Base-by-base conservation (phyloP, 805 yeast genomes). In the Wickerhamomyces queroliae region DNA sequence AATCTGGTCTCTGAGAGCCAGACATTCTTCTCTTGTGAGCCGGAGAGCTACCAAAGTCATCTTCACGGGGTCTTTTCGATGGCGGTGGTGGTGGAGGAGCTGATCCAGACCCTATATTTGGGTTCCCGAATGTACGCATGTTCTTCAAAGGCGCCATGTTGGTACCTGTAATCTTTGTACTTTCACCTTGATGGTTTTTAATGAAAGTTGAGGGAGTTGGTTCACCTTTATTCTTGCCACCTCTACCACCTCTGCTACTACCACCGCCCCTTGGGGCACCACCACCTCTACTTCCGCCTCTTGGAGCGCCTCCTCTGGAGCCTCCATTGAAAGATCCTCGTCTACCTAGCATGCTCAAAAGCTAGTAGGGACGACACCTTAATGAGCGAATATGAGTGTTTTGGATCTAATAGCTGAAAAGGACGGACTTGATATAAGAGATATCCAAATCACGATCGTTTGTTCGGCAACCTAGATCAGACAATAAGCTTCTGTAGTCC, bases 131-230 rank as follows among this genome's bases (percentile, higher is more conserved):
- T 8, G 10, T 11, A 15, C 35, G 26, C 15, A 13, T 11, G 12
- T 33, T 33, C 19, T 33, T 33, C 20, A 33, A 33, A 10, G 35
- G 35, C 7, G 28, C 28, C 18, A n/a, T 22, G 15, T 33, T 33
- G 15, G 35, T 33, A 16, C 35, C 35, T 15, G 35, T 23, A n/a
- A 33, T 33, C 17, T n/a, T 33, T 7, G 22, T 30, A 18, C 19
- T 16, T 3, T 15, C 13, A 20, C 26, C 35, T 21, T 21, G 15
- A 7, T 4, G 10, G 8, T 13, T 18, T 3, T 11, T 13, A n/a
- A 16, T 11, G 5, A 7, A 19, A 11, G 22, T 9, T 7, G 7
- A 7, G 10, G 23, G 8, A 7, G 4, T n/a, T 19, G 25, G n/a
- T 7, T 23, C n/a, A 13, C 20, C 28, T 13, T 17, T 16, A 12